Evolutionary conservation across 2,329 filamentous ascomycete species (phyloP).

Genomic region (Epichloe festucae): DNA sequence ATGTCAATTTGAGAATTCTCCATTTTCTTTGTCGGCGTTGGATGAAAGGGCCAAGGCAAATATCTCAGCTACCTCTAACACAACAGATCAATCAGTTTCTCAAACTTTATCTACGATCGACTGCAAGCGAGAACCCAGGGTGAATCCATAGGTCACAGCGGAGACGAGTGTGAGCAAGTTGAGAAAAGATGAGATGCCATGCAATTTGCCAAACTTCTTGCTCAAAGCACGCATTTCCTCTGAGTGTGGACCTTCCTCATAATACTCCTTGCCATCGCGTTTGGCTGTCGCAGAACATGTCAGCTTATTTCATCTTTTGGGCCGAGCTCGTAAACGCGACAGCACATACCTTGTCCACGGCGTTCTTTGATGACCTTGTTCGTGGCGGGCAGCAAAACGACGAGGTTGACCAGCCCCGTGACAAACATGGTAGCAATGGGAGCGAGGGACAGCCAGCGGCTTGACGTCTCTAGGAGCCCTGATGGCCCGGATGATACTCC

Average conservation of each 20-base stretch:
- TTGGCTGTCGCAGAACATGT: slow-evolving; percentile 42
- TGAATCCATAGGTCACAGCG: slow-evolving; percentile 64
- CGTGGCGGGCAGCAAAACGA: slow-evolving; percentile 62
- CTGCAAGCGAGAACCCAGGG: slow-evolving; percentile 51
- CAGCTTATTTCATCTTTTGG: slow-evolving; percentile 3
- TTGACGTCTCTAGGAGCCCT: slow-evolving; percentile 46
- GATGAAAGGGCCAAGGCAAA: background rate
- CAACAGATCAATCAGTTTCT: background rate
- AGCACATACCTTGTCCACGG: slow-evolving; percentile 58
- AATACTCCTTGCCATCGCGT: slow-evolving; percentile 77
- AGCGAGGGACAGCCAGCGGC: slow-evolving; percentile 50
- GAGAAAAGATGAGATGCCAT: slow-evolving; percentile 68
- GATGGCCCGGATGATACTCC: slow-evolving; percentile 34
- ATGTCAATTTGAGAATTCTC: background rate
- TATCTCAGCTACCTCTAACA: background rate
- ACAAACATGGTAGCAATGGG: slow-evolving; percentile 59
- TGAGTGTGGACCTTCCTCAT: slow-evolving; percentile 66
- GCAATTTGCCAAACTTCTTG: slow-evolving; percentile 63
- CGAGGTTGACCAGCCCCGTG: slow-evolving; percentile 58
- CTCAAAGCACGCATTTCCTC: slow-evolving; percentile 73
- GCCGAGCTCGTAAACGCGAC: background rate
- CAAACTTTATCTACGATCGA: slow-evolving; percentile 19
- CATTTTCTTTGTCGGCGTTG: background rate
- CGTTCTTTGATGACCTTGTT: slow-evolving; percentile 61
- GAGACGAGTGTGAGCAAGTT: slow-evolving; percentile 61